Evolutionary conservation across 257 asterid genomes (phyloP).

Genomic region (Lavandula angustifolia): DNA sequence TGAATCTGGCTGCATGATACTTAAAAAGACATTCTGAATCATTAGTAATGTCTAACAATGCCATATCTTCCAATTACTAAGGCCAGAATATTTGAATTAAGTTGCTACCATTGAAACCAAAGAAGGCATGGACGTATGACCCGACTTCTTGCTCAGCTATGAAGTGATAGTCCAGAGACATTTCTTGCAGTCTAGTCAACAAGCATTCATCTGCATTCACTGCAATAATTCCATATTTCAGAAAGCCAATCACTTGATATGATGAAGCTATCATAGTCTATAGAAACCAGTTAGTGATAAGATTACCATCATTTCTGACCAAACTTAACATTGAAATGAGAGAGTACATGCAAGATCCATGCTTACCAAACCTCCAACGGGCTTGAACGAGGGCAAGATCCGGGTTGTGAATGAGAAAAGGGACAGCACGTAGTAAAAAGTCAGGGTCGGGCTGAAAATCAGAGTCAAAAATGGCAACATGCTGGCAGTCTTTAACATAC

Average conservation of each 20-base stretch:
- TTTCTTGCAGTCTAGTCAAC: constrained; percentile 33
- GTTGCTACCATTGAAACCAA: constrained; percentile 21
- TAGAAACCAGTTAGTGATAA: not conserved
- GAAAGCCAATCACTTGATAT: not conserved
- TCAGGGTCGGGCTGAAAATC: constrained; percentile 33
- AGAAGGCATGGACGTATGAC: constrained; percentile 14
- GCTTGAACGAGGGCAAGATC: constrained; percentile 30
- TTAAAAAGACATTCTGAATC: not conserved
- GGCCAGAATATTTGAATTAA: not conserved
- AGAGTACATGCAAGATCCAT: not conserved
- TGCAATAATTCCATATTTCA: not conserved
- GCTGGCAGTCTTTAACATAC: constrained; percentile 22
- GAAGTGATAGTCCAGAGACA: constrained; percentile 27
- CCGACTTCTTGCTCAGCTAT: constrained; percentile 34
- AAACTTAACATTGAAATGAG: not conserved
- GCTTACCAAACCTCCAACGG: constrained; percentile 28
- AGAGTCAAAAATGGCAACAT: constrained; percentile 28
- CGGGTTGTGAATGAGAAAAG: constrained; percentile 28
- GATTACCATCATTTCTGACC: not conserved
- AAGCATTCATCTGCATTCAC: constrained; percentile 34
- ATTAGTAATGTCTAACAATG: not conserved
- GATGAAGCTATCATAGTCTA: not conserved
- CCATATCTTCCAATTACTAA: constrained; percentile 4
- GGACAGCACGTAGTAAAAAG: constrained; percentile 21
- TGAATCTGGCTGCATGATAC: not conserved